Evolutionary conservation across 1,284 basidiomycete genomes (phyloP).

Genomic region (Sanghuangporus weigelae): DNA sequence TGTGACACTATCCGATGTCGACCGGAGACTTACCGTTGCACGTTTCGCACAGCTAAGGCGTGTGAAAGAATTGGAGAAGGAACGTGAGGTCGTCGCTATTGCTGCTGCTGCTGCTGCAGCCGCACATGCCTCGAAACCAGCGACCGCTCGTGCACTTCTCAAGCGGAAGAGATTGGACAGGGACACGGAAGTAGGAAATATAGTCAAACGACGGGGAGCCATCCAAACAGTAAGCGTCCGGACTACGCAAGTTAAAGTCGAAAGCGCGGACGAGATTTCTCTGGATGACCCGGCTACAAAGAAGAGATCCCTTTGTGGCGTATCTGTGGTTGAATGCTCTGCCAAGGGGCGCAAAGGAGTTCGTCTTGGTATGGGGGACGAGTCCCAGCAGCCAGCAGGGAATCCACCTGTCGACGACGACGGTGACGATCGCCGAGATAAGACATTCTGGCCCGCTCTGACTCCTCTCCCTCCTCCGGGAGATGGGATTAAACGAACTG

Average conservation of each 20-base stretch:
- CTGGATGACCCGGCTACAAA: constrained; percentile 15
- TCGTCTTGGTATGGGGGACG: not conserved
- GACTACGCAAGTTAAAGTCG: constrained; percentile 27
- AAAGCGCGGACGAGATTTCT: constrained; percentile 22
- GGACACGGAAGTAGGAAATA: constrained; percentile 16
- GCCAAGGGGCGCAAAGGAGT: not conserved
- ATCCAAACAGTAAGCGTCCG: constrained; percentile 18
- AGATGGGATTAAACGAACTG: constrained; percentile 7
- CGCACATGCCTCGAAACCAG: not conserved
- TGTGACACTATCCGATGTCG: constrained; percentile 5
- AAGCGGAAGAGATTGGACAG: constrained; percentile 1
- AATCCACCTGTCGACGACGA: constrained; percentile 7
- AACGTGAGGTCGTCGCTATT: not conserved
- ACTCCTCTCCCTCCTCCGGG: constrained; percentile 7
- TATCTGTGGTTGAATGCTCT: not conserved
- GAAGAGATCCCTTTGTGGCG: not conserved
- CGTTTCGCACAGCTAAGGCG: constrained; percentile 11
- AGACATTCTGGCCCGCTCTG: constrained; percentile 16
- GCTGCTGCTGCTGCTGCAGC: not conserved
- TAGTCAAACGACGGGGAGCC: constrained; percentile 24
- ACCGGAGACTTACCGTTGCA: constrained; percentile 11
- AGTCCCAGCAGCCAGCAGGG: not conserved
- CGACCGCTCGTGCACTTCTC: not conserved
- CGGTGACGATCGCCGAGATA: constrained; percentile 17
- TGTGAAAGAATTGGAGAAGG: not conserved